Percentiles rank a stretch among this genome's conserved stretches.
These are phyloP conservation scores for Capsicum baccatum DNA, from an alignment of 257 asterid genomes.

Conservation along the genomic window DNA sequence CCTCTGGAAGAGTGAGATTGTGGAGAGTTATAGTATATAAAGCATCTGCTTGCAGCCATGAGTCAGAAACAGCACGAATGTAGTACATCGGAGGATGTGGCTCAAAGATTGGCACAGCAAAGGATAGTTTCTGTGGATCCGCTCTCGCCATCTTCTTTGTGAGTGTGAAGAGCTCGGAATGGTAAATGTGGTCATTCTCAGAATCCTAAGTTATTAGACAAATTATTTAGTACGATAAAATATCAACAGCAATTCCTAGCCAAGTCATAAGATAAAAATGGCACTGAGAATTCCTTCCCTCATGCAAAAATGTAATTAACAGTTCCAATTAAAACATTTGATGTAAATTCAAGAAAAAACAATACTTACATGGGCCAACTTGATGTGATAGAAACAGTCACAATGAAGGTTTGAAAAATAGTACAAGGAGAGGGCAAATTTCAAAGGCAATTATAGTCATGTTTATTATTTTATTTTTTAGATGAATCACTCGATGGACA, in stretches of 20 bases:
- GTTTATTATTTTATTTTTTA: background rate
- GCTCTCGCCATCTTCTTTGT: slow-evolving; percentile 88
- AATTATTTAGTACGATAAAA: slow-evolving; percentile 31
- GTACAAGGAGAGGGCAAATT: slow-evolving; percentile 13
- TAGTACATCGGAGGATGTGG: slow-evolving; percentile 99
- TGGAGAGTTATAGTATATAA: slow-evolving; percentile 82
- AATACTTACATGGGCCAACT: background rate
- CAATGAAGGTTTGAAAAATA: background rate
- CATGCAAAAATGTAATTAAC: background rate
- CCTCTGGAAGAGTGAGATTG: slow-evolving; percentile 97
- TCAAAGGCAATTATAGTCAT: background rate
- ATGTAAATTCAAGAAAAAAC: background rate
- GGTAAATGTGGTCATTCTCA: slow-evolving; percentile 96
- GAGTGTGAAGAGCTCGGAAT: slow-evolving; percentile 85
- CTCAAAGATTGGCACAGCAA: slow-evolving; percentile 96
- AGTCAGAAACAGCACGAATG: slow-evolving; percentile 94
- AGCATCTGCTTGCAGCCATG: slow-evolving; percentile 94
- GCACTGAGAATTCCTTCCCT: background rate
- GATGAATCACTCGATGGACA: background rate
- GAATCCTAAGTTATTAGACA: slow-evolving; percentile 66
- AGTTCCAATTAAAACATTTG: background rate
- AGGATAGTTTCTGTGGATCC: slow-evolving; percentile 91
- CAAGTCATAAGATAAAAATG: slow-evolving; percentile 7
- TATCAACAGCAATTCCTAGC: slow-evolving; percentile 11
- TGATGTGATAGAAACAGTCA: slow-evolving; percentile 6